A percentile compares a stretch with the other conserved stretches of the same genome.
Conservation (phyloP, 345 rosid genomes). For the Salix exigua region DNA sequence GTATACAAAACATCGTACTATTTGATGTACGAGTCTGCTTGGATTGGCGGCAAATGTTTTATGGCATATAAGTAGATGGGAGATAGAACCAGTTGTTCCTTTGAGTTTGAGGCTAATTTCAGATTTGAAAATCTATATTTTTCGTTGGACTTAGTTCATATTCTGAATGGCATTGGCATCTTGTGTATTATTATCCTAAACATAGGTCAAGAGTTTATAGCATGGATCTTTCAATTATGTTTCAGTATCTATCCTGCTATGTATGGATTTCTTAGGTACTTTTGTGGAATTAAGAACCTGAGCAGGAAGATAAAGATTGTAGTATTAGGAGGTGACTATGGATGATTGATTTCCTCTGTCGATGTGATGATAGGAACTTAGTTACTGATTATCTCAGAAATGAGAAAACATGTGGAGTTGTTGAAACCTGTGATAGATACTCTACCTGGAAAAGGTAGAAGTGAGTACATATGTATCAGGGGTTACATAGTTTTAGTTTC, state of each 20-base stretch:
- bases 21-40: background rate
- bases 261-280: background rate
- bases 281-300: background rate
- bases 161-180: background rate
- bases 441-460: background rate
- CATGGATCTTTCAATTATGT: constrained; percentile 2
- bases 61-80: background rate
- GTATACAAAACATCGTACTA: background rate
- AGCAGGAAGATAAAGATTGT: background rate
- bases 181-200: background rate
- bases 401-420: background rate
- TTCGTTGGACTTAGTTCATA: background rate
- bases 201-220: background rate
- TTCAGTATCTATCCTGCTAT: background rate
- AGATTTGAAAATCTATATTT: constrained; percentile 1
- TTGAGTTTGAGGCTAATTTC: constrained; percentile 3
- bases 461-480: background rate
- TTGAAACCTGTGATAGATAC: background rate
- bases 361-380: background rate
- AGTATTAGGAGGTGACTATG: background rate
- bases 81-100: background rate
- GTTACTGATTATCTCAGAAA: background rate
- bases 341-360: background rate
- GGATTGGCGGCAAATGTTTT: background rate
- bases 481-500: background rate